Conservation (phyloP, 2,329 filamentous ascomycete genomes). For the Scytalidium sp. region DNA sequence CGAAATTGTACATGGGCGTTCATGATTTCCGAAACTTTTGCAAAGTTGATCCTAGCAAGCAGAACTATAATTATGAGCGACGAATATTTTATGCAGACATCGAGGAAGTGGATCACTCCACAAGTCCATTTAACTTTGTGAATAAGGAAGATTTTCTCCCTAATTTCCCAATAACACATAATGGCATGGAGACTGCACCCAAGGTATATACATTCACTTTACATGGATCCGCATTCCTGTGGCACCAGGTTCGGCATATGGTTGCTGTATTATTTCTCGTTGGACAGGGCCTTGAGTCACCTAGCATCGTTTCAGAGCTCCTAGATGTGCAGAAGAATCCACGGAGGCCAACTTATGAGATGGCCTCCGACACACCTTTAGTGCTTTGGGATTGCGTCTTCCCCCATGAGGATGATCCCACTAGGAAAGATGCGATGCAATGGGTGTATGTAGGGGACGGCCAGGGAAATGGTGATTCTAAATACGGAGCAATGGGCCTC, state of each 20-base stretch:
- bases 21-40: slow-evolving; percentile 98
- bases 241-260: slow-evolving; percentile 97
- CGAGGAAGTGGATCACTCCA: slow-evolving; percentile 59
- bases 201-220: slow-evolving; percentile 88
- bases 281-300: slow-evolving; percentile 80
- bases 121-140: slow-evolving; percentile 55
- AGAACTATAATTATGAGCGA: slow-evolving; percentile 79
- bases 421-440: slow-evolving; percentile 57
- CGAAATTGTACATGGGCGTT: slow-evolving; percentile 72
- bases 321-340: slow-evolving; percentile 72
- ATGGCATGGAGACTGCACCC: slow-evolving; percentile 24
- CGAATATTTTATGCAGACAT: slow-evolving; percentile 80
- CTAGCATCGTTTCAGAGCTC: slow-evolving; percentile 69
- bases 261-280: slow-evolving; percentile 89
- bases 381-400: slow-evolving; percentile 97
- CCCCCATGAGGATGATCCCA: slow-evolving; percentile 46
- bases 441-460: slow-evolving; percentile 82
- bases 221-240: slow-evolving; percentile 88
- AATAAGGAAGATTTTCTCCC: slow-evolving; percentile 41
- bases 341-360: slow-evolving; percentile 79
- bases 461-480: slow-evolving; percentile 48
- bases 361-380: slow-evolving; percentile 85
- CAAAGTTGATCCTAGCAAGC: slow-evolving; percentile 87
- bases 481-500: slow-evolving; percentile 63
- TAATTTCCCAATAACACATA: slow-evolving; percentile 11